A percentile compares a stretch with the other conserved stretches of the same genome.
Conservation (phyloP, 768 basidiomycete species). For the Amanita fuliginea region DNA sequence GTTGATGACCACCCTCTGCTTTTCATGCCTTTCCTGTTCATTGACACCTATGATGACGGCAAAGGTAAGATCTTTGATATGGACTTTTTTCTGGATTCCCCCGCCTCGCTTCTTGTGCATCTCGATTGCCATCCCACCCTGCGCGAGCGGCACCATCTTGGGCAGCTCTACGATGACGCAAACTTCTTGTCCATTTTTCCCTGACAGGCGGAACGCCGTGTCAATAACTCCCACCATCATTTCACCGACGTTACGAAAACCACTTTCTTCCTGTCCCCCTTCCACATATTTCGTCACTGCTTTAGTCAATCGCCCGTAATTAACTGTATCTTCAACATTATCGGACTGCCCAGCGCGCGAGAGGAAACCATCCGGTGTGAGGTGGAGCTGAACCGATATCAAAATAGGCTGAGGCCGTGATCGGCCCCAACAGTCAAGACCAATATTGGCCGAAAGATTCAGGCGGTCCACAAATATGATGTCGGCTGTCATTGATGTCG, state of each 20-base stretch:
- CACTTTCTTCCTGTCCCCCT: slow-evolving; percentile 8
- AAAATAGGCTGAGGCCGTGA: slow-evolving; percentile 37
- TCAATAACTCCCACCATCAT: slow-evolving; percentile 25
- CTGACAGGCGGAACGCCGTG: slow-evolving; percentile 26
- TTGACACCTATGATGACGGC: slow-evolving; percentile 62
- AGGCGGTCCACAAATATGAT: slow-evolving; percentile 34
- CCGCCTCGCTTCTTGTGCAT: background rate
- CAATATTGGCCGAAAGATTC: slow-evolving; percentile 28
- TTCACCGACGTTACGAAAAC: slow-evolving; percentile 18
- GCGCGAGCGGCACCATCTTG: slow-evolving; percentile 30
- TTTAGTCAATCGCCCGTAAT: slow-evolving; percentile 57
- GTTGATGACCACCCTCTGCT: slow-evolving; percentile 52
- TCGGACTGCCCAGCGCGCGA: slow-evolving; percentile 34
- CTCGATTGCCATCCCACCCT: slow-evolving; percentile 15
- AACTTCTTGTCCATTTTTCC: slow-evolving; percentile 23
- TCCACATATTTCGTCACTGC: slow-evolving; percentile 22
- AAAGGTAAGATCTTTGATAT: slow-evolving; percentile 34
- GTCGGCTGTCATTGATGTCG: slow-evolving; percentile 18
- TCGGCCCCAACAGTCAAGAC: slow-evolving; percentile 42
- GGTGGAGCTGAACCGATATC: slow-evolving; percentile 38
- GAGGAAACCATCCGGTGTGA: slow-evolving; percentile 27
- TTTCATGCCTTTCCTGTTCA: slow-evolving; percentile 51
- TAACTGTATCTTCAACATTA: slow-evolving; percentile 43
- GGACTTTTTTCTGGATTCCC: slow-evolving; percentile 16
- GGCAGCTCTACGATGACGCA: slow-evolving; percentile 31